Percentiles rank a stretch among this genome's conserved stretches.
These are phyloP conservation scores for Barnettozyma botsteinii DNA, from an alignment of 805 yeast genomes.

Conservation along the genomic window DNA sequence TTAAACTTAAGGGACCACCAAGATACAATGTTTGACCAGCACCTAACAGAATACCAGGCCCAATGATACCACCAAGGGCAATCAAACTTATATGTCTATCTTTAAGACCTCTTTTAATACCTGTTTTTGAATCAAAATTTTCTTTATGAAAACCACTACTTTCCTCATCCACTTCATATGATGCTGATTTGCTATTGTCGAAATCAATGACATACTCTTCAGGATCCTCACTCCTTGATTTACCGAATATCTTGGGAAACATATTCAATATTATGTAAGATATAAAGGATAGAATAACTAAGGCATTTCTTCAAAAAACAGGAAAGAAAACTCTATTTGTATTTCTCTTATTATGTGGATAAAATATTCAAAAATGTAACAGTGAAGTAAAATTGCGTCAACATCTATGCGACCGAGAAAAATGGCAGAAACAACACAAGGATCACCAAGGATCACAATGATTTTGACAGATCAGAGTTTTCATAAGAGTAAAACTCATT, in stretches of 20 bases:
- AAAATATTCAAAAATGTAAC: too few relatives aligned
- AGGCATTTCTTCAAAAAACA: not conserved
- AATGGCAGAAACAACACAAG: too few relatives aligned
- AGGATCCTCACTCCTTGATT: not conserved
- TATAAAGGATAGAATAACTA: not conserved
- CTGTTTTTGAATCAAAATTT: slow-evolving; percentile 20
- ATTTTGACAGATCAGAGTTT: too few relatives aligned
- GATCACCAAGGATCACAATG: too few relatives aligned
- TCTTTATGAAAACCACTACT: slow-evolving; percentile 10
- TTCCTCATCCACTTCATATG: slow-evolving; percentile 6
- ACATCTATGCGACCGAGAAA: too few relatives aligned
- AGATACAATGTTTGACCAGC: slow-evolving; percentile 44
- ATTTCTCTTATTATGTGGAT: too few relatives aligned
- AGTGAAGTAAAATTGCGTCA: too few relatives aligned
- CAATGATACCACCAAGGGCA: slow-evolving; percentile 54
- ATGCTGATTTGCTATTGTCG: not conserved
- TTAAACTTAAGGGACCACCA: slow-evolving; percentile 49
- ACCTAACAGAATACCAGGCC: slow-evolving; percentile 55
- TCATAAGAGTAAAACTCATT: too few relatives aligned
- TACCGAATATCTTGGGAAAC: not conserved
- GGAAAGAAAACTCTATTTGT: too few relatives aligned
- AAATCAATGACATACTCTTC: not conserved
- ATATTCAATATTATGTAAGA: not conserved
- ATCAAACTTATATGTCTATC: slow-evolving; percentile 47
- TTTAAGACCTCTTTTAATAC: slow-evolving; percentile 41